These are phyloP conservation scores for Termitomyces sp. DNA, from an alignment of 768 basidiomycete species.

Conservation along the genomic window DNA sequence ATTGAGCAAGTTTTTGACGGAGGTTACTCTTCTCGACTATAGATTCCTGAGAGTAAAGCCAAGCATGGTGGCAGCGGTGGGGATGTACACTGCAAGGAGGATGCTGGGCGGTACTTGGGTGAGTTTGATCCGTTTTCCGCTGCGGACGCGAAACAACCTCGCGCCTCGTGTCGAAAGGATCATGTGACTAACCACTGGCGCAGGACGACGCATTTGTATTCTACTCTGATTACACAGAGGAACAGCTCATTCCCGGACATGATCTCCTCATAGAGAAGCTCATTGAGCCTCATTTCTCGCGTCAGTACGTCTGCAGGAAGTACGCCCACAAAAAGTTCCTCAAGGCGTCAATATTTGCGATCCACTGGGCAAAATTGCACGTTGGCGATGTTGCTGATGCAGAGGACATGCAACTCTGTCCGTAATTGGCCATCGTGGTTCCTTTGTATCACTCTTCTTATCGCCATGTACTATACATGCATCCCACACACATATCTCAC, in stretches of 20 bases:
- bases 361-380: conserved; percentile 65
- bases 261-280: conserved; percentile 80
- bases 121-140: conserved; percentile 31
- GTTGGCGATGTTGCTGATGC: conserved; percentile 30
- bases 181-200: conserved; percentile 32
- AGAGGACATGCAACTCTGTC: conserved; percentile 42
- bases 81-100: conserved; percentile 92
- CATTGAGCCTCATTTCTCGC: conserved; percentile 70
- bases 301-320: conserved; percentile 89
- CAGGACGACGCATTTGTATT: conserved; percentile 89
- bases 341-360: conserved; percentile 77
- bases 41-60: conserved; percentile 93
- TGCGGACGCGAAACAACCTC: not conserved
- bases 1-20: conserved; percentile 94
- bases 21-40: conserved; percentile 90
- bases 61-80: conserved; percentile 88
- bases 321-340: conserved; percentile 98
- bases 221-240: conserved; percentile 89
- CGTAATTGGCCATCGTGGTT: conserved; percentile 23
- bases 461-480: conserved; percentile 15
- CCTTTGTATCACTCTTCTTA: conserved; percentile 14
- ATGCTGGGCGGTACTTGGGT: conserved; percentile 98
- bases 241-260: conserved; percentile 79
- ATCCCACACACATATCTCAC: conserved; percentile 8
- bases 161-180: conserved; percentile 15